Evolutionary conservation across 768 basidiomycete species (phyloP).

Genomic region (Lyophyllum semitale): DNA sequence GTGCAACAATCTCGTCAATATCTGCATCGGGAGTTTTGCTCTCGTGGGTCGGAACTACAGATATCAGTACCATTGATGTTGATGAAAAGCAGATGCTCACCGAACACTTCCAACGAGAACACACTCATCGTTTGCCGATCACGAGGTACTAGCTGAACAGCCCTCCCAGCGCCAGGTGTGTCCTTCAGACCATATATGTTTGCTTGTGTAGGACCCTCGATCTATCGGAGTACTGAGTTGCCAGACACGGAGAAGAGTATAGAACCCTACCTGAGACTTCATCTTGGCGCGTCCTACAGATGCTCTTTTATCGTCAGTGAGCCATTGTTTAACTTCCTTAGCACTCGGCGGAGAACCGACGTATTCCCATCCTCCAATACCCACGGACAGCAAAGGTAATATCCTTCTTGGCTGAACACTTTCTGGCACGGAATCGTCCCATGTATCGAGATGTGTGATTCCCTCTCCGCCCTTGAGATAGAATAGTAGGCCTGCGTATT

Average conservation of each 20-base stretch:
- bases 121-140: conserved; percentile 77
- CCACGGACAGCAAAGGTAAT: conserved; percentile 22
- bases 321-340: conserved; percentile 56
- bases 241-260: not conserved
- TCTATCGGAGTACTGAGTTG: conserved; percentile 28
- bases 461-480: conserved; percentile 65
- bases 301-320: conserved; percentile 35
- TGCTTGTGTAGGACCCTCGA: conserved; percentile 76
- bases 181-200: conserved; percentile 70
- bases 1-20: conserved; percentile 62
- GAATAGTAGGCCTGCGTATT: conserved; percentile 82
- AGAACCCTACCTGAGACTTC: conserved; percentile 47
- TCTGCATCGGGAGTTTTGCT: conserved; percentile 66
- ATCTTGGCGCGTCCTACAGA: conserved; percentile 3
- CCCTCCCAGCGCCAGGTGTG: conserved; percentile 36
- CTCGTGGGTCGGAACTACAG: conserved; percentile 58
- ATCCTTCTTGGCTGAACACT: not conserved
- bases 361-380: conserved; percentile 80
- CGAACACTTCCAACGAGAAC: conserved; percentile 83
- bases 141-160: conserved; percentile 32
- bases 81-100: conserved; percentile 39
- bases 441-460: conserved; percentile 60
- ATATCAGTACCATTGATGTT: not conserved
- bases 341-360: conserved; percentile 66
- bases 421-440: conserved; percentile 33